Conservation (phyloP, 345 rosid species). For the Sonneratia alba region DNA sequence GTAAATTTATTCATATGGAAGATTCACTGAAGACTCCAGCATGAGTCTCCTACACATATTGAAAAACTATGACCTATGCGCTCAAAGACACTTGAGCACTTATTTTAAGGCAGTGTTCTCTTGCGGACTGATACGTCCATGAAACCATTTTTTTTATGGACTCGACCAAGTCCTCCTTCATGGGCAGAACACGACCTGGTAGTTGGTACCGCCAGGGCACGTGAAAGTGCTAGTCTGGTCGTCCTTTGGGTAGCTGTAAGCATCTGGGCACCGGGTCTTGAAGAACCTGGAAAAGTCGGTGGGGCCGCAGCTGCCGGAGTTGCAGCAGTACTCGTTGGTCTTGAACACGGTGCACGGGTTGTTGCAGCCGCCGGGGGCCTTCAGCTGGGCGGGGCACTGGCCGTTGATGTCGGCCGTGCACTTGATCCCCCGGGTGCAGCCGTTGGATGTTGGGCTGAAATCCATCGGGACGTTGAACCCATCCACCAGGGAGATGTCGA, state of each 20-base stretch:
- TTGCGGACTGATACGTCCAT: too few species aligned
- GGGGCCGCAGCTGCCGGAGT: neutral
- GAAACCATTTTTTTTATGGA: neutral
- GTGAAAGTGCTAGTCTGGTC: neutral
- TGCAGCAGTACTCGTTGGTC: constrained; percentile 5
- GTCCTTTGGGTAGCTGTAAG: constrained; percentile 1
- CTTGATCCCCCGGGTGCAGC: neutral
- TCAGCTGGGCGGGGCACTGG: constrained; percentile 1
- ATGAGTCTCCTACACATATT: neutral
- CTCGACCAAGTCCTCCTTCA: constrained; percentile 21
- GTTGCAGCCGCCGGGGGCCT: constrained; percentile 4
- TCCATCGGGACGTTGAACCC: constrained; percentile 4
- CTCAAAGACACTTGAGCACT: neutral
- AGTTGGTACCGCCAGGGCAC: neutral
- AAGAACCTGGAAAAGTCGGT: constrained; percentile 3
- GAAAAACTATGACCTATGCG: neutral
- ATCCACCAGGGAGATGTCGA: too few species aligned
- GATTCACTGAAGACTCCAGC: neutral
- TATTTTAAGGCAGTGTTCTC: too few species aligned
- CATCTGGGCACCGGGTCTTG: neutral
- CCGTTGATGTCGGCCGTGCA: neutral
- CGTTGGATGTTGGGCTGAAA: neutral
- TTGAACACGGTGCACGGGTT: constrained; percentile 5
- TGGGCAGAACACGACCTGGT: neutral
- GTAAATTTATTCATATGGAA: neutral